Percentiles rank a stretch among this genome's conserved stretches.
Conservation (phyloP, 2,329 filamentous ascomycete species). For the Aspergillus ochraceus region DNA sequence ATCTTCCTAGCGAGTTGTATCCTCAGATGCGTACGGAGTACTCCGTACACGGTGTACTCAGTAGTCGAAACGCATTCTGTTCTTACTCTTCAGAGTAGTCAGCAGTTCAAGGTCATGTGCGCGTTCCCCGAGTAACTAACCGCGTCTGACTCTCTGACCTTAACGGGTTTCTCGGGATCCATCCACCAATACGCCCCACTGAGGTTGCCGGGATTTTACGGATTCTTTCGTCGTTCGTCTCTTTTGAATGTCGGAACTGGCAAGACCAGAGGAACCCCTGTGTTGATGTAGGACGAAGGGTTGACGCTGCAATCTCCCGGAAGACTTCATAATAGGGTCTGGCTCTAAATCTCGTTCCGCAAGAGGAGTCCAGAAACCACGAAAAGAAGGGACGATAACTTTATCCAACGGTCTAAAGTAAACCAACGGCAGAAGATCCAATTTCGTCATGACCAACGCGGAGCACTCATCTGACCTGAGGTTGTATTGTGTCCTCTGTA, state of each 20-base stretch:
- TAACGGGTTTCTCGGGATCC: constrained; percentile 3
- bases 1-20: not conserved
- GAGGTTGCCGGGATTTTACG: constrained; percentile 18
- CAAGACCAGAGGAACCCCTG: not conserved
- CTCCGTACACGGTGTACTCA: no score
- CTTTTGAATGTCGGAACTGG: not conserved
- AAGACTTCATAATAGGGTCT: not conserved
- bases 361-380: no score
- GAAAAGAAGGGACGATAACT: not conserved
- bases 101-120: constrained; percentile 15
- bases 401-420: not conserved
- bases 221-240: constrained; percentile 3
- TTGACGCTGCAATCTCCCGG: not conserved
- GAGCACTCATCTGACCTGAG: constrained; percentile 16
- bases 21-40: no score
- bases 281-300: not conserved
- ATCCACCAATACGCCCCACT: constrained; percentile 8
- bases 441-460: not conserved
- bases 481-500: not conserved
- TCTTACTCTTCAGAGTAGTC: not conserved
- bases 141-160: constrained; percentile 9
- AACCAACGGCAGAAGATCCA: not conserved
- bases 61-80: no score
- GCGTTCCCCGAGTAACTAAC: constrained; percentile 24
- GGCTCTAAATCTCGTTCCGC: not conserved